Evolutionary conservation across 108 stramenopile species (phyloP).

Genomic region (Cyclotella cryptica): DNA sequence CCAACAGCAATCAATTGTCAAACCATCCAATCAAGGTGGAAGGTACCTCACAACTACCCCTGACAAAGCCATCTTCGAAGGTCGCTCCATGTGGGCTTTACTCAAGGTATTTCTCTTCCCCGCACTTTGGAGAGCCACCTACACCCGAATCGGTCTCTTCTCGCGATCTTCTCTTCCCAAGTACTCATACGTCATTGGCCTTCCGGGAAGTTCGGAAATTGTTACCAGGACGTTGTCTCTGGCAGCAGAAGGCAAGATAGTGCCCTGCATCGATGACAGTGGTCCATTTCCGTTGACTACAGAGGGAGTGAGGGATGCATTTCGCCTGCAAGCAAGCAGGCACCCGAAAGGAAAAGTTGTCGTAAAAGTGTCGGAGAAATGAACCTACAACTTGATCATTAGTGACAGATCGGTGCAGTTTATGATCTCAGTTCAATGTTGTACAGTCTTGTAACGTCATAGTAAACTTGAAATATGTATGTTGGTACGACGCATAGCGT

Average conservation of each 20-base stretch:
- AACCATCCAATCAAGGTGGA: constrained; percentile 57
- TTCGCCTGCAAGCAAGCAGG: constrained; percentile 49
- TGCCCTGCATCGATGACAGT: constrained; percentile 35
- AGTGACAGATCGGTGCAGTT: background rate
- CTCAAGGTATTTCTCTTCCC: constrained; percentile 62
- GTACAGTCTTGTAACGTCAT: no score
- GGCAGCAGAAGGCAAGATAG: constrained; percentile 47
- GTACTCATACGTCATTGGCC: constrained; percentile 60
- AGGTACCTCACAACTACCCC: constrained; percentile 62
- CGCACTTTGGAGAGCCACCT: constrained; percentile 55
- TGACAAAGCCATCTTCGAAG: constrained; percentile 59
- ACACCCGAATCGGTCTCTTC: constrained; percentile 39
- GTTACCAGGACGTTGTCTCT: constrained; percentile 68
- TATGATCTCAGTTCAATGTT: background rate
- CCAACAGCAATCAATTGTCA: constrained; percentile 51
- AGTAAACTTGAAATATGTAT: no score
- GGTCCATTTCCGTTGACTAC: constrained; percentile 53
- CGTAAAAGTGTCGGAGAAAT: constrained; percentile 36
- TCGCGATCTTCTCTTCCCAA: constrained; percentile 50
- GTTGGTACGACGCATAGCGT: no score
- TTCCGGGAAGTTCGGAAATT: constrained; percentile 44
- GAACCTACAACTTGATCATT: background rate
- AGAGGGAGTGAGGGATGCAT: constrained; percentile 54
- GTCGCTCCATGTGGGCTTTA: constrained; percentile 38
- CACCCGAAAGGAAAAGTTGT: constrained; percentile 60